These are phyloP conservation scores for Tremella yokohamensis DNA, from an alignment of 768 basidiomycete genomes.

Conservation along the genomic window DNA sequence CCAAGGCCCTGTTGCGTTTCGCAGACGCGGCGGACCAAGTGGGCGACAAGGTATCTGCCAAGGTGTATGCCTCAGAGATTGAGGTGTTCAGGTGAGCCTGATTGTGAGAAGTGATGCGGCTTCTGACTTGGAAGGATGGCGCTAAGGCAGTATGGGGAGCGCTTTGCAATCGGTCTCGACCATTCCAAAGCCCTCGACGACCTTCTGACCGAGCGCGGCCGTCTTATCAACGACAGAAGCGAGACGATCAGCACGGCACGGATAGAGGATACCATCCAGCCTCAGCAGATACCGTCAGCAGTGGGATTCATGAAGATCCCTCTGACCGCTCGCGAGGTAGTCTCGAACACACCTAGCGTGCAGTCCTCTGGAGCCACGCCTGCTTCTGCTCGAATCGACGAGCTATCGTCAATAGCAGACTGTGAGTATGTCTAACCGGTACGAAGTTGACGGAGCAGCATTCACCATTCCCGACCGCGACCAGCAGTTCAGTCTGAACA, in stretches of 20 bases:
- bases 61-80: background rate
- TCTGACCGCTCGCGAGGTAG: background rate
- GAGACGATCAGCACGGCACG: background rate
- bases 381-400: too few relatives aligned
- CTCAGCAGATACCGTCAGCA: background rate
- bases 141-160: slow-evolving; percentile 1
- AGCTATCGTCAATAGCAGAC: too few relatives aligned
- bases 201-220: background rate
- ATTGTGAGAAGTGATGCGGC: background rate
- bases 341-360: background rate
- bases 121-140: background rate
- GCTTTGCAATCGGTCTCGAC: background rate
- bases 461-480: too few relatives aligned
- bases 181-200: background rate
- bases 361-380: background rate
- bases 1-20: slow-evolving; percentile 2
- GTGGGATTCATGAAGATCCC: slow-evolving; percentile 1
- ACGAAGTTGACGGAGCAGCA: too few relatives aligned
- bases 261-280: background rate
- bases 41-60: background rate
- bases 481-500: too few relatives aligned
- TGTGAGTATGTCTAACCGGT: too few relatives aligned
- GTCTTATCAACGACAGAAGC: too few relatives aligned
- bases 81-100: background rate
- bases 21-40: background rate